Base-by-base conservation (phyloP, 2,329 filamentous ascomycete genomes). In the Fusarium pseudonygamai region DNA sequence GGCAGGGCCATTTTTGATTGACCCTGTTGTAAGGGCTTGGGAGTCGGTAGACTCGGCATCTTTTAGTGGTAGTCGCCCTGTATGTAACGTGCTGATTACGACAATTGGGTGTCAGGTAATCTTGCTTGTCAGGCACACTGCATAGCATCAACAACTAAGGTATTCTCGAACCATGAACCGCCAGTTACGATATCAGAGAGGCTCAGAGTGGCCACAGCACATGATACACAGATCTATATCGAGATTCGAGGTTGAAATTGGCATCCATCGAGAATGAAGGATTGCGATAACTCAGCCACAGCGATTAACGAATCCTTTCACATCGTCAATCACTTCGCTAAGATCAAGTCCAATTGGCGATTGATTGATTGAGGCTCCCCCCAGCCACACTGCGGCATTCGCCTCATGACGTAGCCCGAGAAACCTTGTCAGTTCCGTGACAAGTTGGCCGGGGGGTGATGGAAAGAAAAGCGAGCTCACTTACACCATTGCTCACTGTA, bases 11-110 rank as follows among this genome's bases (percentile, higher is more conserved):
- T 20, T 61, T 65, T 65, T 37, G 62, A 63, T 61, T 56, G 61
- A 60, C 69, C 62, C 64, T 64, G 43, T 55, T 32, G 47, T 53
- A 56, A 52, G 50, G 58, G 59, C 47, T 66, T 65, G 67, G 59
- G 20, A 43, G 45, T 69, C 74, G 75, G 74, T 64, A 70, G 73
- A 72, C 67, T 68, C 75, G 75, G 66, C 74, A 74, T 71, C 53
- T 55, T 34, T 39, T 42, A 34, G 58, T 57, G 60, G 47, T 50
- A 62, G 32, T 52, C 64, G 53, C 53, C 55, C 49, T 37, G 39
- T 50, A 69, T 42, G 39, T 50, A 70, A 65, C 59, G 40, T 59
- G 50, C 42, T 58, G 49, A 73, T 71, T 71, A 73, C 66, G 70
- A 73, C 64, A 60, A 56, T 43, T 59, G 62, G 53, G 63, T 65